A percentile compares a stretch with the other conserved stretches of the same genome.
phyloP scores from a whole-genome alignment of 495 filamentous ascomycete species.

The Tuber indicum region DNA sequence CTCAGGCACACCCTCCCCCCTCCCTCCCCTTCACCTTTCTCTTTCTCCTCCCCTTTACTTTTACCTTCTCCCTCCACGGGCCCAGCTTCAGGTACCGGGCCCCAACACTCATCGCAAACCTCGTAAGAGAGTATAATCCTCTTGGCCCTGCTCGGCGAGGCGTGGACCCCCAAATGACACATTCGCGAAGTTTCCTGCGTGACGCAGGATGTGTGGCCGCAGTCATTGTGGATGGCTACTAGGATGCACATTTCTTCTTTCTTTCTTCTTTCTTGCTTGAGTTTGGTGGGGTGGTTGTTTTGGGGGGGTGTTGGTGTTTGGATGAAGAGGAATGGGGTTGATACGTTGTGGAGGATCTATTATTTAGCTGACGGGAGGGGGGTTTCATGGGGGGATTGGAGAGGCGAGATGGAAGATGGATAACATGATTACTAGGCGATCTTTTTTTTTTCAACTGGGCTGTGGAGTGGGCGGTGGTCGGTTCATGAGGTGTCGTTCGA shows the following conservation, averaged over 20 bases:
- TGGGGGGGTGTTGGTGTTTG: neutral
- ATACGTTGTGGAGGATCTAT: neutral
- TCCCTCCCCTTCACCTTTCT: neutral
- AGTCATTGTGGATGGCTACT: neutral
- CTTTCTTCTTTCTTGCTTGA: neutral
- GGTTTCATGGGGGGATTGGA: neutral
- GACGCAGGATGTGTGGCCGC: neutral
- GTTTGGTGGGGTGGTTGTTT: neutral
- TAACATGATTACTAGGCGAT: neutral
- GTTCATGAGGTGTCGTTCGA: neutral
- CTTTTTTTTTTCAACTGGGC: neutral
- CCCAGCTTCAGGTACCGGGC: neutral
- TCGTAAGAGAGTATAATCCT: neutral
- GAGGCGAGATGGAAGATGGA: neutral
- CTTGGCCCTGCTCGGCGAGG: neutral
- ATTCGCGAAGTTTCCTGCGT: neutral
- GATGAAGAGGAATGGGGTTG: neutral
- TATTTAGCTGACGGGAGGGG: neutral
- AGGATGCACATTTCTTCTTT: neutral
- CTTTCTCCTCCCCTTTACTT: neutral
- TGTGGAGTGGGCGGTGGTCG: neutral
- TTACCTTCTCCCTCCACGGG: neutral
- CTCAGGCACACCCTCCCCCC: neutral
- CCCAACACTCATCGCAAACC: neutral
- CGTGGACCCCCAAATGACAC: neutral